phyloP scores from a whole-genome alignment of 2,329 filamentous ascomycete genomes.

The Emmonsiellopsis sp. region DNA sequence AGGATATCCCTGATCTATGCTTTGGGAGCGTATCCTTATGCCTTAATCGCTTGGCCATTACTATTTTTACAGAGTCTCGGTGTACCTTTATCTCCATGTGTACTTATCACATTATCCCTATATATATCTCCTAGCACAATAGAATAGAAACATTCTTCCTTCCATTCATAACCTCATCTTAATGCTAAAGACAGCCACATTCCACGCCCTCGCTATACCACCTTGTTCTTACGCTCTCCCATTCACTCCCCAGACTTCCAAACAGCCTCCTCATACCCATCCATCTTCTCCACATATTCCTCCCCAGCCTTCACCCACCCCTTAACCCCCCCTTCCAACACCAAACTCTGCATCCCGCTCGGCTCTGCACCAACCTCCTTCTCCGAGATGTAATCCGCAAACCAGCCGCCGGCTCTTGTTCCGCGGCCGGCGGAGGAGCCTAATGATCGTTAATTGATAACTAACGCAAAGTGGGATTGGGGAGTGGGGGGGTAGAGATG shows the following conservation, averaged over 20 bases:
- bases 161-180: too few species aligned
- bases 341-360: conserved; percentile 38
- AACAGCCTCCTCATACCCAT: conserved; percentile 34
- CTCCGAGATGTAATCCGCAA: conserved; percentile 43
- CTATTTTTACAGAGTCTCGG: too few species aligned
- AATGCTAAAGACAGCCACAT: too few species aligned
- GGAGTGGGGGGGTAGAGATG: not conserved
- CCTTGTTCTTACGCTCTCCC: not conserved
- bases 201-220: not conserved
- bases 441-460: conserved; percentile 16
- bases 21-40: too few species aligned
- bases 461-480: not conserved
- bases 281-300: conserved; percentile 42
- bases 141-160: too few species aligned
- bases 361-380: conserved; percentile 23
- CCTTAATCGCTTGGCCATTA: too few species aligned
- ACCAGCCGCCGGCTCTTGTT: conserved; percentile 47
- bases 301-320: conserved; percentile 44
- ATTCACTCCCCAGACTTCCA: conserved; percentile 19
- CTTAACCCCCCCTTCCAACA: conserved; percentile 45
- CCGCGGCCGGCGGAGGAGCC: conserved; percentile 49
- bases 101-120: too few species aligned
- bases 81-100: too few species aligned
- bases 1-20: too few species aligned
- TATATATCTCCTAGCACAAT: too few species aligned